Conservation (phyloP, 257 asterid species). For the Thymus quinquecostatus region DNA sequence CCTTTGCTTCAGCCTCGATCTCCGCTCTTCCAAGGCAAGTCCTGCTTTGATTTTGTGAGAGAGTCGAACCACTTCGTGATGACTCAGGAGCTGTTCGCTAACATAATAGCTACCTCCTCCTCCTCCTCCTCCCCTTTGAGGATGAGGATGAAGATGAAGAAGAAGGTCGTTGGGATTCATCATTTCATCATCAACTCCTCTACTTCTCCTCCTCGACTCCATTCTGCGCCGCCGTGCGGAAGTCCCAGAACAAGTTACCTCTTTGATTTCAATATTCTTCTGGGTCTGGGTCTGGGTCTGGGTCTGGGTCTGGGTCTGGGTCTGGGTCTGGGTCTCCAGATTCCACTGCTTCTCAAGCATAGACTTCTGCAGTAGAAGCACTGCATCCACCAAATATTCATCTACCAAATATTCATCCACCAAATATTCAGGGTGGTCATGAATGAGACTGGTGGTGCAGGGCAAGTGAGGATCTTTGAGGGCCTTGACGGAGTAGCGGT, state of each 20-base stretch:
- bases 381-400: conserved; percentile 58
- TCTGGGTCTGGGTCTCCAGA: conserved; percentile 32
- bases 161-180: conserved; percentile 16
- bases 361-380: conserved; percentile 84
- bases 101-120: conserved; percentile 42
- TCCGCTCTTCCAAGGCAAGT: conserved; percentile 70
- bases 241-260: conserved; percentile 60
- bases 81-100: conserved; percentile 76
- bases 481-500: conserved; percentile 50
- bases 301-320: conserved; percentile 20
- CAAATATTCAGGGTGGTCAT: conserved; percentile 35
- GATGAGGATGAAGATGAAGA: not conserved
- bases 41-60: conserved; percentile 73
- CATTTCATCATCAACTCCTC: not conserved
- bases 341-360: conserved; percentile 96
- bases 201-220: conserved; percentile 8
- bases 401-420: not conserved
- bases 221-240: conserved; percentile 80
- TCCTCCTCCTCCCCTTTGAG: conserved; percentile 39
- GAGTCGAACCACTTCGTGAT: conserved; percentile 75
- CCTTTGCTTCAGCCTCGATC: conserved; percentile 64
- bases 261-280: not conserved
- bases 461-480: conserved; percentile 46
- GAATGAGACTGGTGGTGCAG: conserved; percentile 34
- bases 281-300: not conserved